A percentile compares a stretch with the other conserved stretches of the same genome.
Evolutionary conservation across 257 asterid genomes (phyloP).

Genomic region (Nicotiana tomentosiformis): DNA sequence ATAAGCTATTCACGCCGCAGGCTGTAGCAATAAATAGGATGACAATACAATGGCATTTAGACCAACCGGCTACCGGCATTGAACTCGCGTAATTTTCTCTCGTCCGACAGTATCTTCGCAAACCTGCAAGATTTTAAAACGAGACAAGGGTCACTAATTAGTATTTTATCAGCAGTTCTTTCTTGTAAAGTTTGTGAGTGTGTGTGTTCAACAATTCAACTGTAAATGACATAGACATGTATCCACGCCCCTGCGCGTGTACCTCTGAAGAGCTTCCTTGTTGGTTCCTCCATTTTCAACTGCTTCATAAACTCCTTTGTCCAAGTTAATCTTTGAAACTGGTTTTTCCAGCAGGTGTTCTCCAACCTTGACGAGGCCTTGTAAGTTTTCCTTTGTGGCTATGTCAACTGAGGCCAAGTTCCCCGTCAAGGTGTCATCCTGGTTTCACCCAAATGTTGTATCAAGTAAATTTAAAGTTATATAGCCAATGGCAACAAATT

Average conservation of each 20-base stretch:
- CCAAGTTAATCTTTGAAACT: conserved; percentile 33
- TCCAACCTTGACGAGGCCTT: conserved; percentile 41
- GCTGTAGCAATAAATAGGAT: background rate
- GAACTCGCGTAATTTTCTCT: conserved; percentile 27
- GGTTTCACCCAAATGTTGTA: background rate
- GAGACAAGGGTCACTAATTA: background rate
- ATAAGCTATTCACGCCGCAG: background rate
- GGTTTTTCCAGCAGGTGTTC: conserved; percentile 42
- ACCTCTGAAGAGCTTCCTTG: conserved; percentile 43
- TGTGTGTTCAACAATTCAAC: background rate
- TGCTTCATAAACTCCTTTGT: conserved; percentile 35
- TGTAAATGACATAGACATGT: background rate
- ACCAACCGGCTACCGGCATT: background rate
- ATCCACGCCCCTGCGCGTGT: background rate
- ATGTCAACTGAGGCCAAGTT: conserved; percentile 26
- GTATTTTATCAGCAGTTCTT: background rate
- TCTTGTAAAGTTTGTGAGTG: too few relatives aligned
- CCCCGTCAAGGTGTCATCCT: conserved; percentile 46
- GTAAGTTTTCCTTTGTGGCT: conserved; percentile 44
- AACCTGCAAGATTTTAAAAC: conserved; percentile 19
- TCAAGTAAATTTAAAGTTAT: background rate
- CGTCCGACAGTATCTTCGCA: conserved; percentile 50
- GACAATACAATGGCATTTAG: background rate
- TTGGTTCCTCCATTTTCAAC: conserved; percentile 38
- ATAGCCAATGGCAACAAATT: background rate